phyloP scores from a whole-genome alignment of 169 alveolate genomes.

The Plasmodium vinckei region DNA sequence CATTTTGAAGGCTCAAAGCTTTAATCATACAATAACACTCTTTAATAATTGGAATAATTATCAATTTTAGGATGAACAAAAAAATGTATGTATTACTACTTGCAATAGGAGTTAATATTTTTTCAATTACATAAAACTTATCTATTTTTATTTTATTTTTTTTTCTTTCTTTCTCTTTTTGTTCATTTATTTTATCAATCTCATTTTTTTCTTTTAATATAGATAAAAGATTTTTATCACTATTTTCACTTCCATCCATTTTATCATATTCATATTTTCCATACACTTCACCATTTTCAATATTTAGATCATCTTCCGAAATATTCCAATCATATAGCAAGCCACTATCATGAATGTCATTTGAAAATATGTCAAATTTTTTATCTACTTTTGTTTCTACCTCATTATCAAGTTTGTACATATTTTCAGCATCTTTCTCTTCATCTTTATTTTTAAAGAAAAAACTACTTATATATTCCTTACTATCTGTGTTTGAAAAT shows the following conservation, averaged over 20 bases:
- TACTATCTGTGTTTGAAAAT: background rate
- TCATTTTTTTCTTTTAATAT: conserved; percentile 53
- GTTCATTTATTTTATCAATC: conserved; percentile 49
- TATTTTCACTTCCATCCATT: conserved; percentile 4
- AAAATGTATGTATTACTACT: conserved; percentile 17
- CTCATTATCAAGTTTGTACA: background rate
- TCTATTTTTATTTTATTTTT: conserved; percentile 36
- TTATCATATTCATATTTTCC: background rate
- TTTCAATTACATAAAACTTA: conserved; percentile 34
- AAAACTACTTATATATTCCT: background rate
- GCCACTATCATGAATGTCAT: background rate
- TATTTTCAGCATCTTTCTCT: background rate
- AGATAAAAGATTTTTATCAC: conserved; percentile 19
- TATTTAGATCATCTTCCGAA: background rate
- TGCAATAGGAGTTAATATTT: conserved; percentile 25
- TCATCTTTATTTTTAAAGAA: background rate
- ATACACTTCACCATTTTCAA: background rate
- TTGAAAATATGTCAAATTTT: no score
- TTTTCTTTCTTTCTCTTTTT: conserved; percentile 21
- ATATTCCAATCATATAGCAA: background rate
- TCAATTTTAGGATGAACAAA: conserved; percentile 12
- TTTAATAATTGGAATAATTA: conserved; percentile 26
- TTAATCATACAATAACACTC: conserved; percentile 42
- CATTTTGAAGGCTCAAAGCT: conserved; percentile 7
- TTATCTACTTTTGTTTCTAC: background rate